Percentiles rank a stretch among this genome's conserved stretches.
phyloP scores from a whole-genome alignment of 2,329 filamentous ascomycete genomes.

The Pseudogymnoascus verrucosus region DNA sequence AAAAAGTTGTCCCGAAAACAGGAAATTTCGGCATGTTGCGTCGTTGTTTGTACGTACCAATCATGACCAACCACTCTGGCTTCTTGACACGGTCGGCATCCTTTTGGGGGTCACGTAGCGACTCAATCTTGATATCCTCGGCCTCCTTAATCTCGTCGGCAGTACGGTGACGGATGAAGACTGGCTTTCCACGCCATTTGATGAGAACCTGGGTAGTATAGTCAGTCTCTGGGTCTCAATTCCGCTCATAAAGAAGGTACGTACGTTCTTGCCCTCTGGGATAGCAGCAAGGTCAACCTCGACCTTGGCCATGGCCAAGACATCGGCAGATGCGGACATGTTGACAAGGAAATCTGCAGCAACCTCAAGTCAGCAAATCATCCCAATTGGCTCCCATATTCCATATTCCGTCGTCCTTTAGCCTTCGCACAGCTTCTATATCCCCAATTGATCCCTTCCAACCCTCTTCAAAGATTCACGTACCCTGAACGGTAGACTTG shows the following conservation, averaged over 20 bases:
- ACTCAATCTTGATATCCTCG: conserved; percentile 74
- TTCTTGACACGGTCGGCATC: conserved; percentile 94
- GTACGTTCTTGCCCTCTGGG: conserved; percentile 98
- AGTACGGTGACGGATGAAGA: conserved; percentile 99
- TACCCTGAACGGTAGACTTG: conserved; percentile 98
- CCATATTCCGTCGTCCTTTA: background rate
- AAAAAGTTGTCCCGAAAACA: background rate
- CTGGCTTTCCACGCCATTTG: conserved; percentile 99
- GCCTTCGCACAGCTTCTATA: background rate
- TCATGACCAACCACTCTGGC: conserved; percentile 97
- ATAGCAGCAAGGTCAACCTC: conserved; percentile 90
- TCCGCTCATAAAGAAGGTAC: conserved; percentile 29
- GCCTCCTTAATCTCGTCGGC: conserved; percentile 88
- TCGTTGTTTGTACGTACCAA: conserved; percentile 52
- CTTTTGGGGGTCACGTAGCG: conserved; percentile 82
- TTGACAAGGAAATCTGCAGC: conserved; percentile 92
- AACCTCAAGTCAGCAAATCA: conserved; percentile 17
- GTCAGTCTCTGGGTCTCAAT: conserved; percentile 12
- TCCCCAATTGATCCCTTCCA: conserved; percentile 9
- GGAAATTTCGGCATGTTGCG: background rate
- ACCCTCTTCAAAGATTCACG: conserved; percentile 30
- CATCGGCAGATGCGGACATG: conserved; percentile 98
- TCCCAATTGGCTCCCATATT: conserved; percentile 17
- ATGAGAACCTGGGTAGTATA: conserved; percentile 68
- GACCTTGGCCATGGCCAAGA: conserved; percentile 98